Base-by-base conservation (phyloP, 306 rosid genomes). In the Fragaria nilgerrensis region DNA sequence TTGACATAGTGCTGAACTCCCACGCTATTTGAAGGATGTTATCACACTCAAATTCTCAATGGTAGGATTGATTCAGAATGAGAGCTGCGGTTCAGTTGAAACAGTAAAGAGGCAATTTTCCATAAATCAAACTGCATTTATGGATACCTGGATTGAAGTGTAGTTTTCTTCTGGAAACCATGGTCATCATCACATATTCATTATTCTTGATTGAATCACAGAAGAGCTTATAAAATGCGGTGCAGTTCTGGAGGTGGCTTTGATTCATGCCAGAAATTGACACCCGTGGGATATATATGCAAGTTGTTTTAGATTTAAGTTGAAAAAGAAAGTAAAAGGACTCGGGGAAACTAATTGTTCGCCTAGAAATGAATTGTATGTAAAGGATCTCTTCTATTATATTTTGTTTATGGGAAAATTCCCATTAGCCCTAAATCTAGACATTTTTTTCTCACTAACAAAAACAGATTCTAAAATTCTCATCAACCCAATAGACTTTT, bases 1-100 rank as follows among this genome's bases (percentile, higher is more conserved):
- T n/a, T 14, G 75, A 79, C 59, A n/a, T 74, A 37, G 55, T n/a
- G 69, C 79, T 74, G 74, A 74, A 55, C 78, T 74, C 79, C 67
- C 29, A 3, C 68, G 15, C 68, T 20, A 27, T 47, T 29, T 67
- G 63, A 32, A 72, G 58, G 58, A 52, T 55, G 70, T 37, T 25
- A 36, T 44, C 45, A 34, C 32, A 10, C 36, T 45, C n/a, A 41
- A 47, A 12, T 50, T 80, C 41, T n/a, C 36, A 13, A 10, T n/a
- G 70, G 29, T 36, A 17, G 45, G 70, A 64, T 22, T 64, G 45
- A 8, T 34, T 64, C 45, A 29, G 34, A 56, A 56, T 59, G 68
- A 70, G 48, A 45, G 69, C 58, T 23, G 22, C 23, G 45, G 77
- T 72, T 78, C 45, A 12, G 72, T 49, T 64, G 25, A 62, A 32